Evolutionary conservation across 768 basidiomycete species (phyloP).

Genomic region (Mycena chlorophos): DNA sequence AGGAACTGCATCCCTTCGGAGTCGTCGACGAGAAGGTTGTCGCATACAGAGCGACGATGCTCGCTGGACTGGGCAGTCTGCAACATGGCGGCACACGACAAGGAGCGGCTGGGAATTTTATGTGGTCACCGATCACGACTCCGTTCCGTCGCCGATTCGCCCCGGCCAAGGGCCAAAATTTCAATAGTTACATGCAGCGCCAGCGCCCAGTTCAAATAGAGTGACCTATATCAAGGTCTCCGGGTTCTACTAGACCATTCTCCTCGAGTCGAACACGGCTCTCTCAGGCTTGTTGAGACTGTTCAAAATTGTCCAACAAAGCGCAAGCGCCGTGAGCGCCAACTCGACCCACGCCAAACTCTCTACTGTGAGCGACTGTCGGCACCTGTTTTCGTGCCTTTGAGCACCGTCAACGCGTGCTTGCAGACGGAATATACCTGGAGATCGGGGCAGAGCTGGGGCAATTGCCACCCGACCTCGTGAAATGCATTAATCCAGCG

Average conservation of each 20-base stretch:
- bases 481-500: slow-evolving; percentile 65
- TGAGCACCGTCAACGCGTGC: neutral
- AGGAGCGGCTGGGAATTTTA: neutral
- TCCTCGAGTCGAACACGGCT: slow-evolving; percentile 38
- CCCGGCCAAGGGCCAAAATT: too few relatives aligned
- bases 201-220: neutral
- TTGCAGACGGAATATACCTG: slow-evolving; percentile 33
- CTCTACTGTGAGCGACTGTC: slow-evolving; percentile 72
- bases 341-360: slow-evolving; percentile 79
- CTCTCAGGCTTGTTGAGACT: neutral
- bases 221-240: neutral
- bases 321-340: slow-evolving; percentile 55
- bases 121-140: neutral
- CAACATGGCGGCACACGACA: slow-evolving; percentile 9
- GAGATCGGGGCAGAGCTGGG: slow-evolving; percentile 53
- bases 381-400: slow-evolving; percentile 49
- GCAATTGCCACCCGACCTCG: slow-evolving; percentile 63
- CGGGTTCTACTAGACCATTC: slow-evolving; percentile 34
- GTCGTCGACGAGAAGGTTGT: slow-evolving; percentile 27
- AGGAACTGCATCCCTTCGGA: slow-evolving; percentile 10
- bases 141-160: too few relatives aligned
- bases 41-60: slow-evolving; percentile 31
- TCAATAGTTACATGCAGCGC: too few relatives aligned
- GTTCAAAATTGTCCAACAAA: slow-evolving; percentile 23
- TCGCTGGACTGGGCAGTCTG: slow-evolving; percentile 11